Percentiles rank a stretch among this genome's conserved stretches.
phyloP scores from a whole-genome alignment of 1,284 basidiomycete species.

The Ceratobasidium sp. region DNA sequence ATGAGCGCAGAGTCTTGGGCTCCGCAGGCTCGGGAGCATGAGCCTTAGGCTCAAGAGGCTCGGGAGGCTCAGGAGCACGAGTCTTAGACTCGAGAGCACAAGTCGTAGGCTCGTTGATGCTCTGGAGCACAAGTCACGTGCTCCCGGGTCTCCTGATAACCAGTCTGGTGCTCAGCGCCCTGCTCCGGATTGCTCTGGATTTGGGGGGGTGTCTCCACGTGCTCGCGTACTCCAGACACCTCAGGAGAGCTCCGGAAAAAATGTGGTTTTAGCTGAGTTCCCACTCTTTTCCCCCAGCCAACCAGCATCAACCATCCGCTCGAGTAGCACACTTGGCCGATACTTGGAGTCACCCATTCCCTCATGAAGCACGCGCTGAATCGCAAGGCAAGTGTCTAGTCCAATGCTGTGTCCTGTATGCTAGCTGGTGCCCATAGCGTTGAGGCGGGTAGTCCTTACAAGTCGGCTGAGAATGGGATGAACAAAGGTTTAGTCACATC shows the following conservation, averaged over 20 bases:
- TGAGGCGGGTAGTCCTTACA: slow-evolving; percentile 63
- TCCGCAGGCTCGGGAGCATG: no score
- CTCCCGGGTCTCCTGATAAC: no score
- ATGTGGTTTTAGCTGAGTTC: slow-evolving; percentile 54
- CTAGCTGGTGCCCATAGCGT: slow-evolving; percentile 6
- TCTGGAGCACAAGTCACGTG: no score
- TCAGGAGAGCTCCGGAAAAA: not conserved
- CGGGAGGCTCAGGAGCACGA: no score
- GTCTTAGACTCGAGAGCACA: no score
- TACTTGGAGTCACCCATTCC: slow-evolving; percentile 98
- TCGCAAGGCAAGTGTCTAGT: slow-evolving; percentile 89
- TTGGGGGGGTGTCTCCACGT: no score
- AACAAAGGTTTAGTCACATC: not conserved
- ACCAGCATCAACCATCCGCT: slow-evolving; percentile 95
- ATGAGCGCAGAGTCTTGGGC: no score
- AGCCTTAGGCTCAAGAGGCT: no score
- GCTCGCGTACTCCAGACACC: not conserved
- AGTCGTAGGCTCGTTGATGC: no score
- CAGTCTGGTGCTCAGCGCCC: no score
- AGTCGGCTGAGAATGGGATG: slow-evolving; percentile 68
- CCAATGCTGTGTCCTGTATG: slow-evolving; percentile 72
- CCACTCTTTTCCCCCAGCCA: slow-evolving; percentile 95
- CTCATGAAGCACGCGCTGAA: slow-evolving; percentile 86
- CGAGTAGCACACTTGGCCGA: slow-evolving; percentile 88
- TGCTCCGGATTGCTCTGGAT: no score